Percentiles rank a stretch among this genome's conserved stretches.
Conservation (phyloP, 148 eudicot species). For the Diospyros lotus region DNA sequence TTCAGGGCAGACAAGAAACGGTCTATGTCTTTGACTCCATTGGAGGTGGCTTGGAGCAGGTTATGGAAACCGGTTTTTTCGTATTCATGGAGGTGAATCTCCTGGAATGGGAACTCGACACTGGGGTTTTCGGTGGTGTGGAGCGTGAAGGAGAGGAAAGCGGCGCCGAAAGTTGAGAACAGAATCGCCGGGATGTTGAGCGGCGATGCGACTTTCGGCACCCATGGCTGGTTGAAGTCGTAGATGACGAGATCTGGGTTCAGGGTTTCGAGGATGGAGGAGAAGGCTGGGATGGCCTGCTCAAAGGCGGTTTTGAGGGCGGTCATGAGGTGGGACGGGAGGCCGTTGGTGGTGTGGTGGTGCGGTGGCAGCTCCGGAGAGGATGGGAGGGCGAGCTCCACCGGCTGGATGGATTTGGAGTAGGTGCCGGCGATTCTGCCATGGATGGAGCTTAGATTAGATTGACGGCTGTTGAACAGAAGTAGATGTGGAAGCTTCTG, state of each 20-base stretch:
- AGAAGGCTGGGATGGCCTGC: slow-evolving; percentile 13
- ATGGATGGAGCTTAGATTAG: too few relatives aligned
- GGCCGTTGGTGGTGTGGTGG: not conserved
- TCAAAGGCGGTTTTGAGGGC: slow-evolving; percentile 21
- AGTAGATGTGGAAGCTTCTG: too few relatives aligned
- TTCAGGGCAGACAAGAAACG: not conserved
- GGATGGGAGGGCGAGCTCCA: too few relatives aligned
- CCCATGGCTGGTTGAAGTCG: slow-evolving; percentile 27
- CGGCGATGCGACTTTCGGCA: slow-evolving; percentile 11
- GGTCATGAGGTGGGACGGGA: slow-evolving; percentile 27
- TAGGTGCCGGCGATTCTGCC: too few relatives aligned
- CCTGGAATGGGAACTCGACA: slow-evolving; percentile 20
- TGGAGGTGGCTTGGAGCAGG: not conserved
- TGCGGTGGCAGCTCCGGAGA: too few relatives aligned
- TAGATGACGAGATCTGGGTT: slow-evolving; percentile 26
- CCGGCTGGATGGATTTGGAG: too few relatives aligned
- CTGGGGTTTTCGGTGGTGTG: not conserved
- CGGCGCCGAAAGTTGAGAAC: slow-evolving; percentile 14
- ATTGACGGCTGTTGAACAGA: too few relatives aligned
- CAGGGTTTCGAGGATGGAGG: slow-evolving; percentile 6
- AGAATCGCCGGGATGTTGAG: slow-evolving; percentile 12
- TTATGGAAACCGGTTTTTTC: not conserved
- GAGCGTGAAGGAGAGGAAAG: slow-evolving; percentile 1
- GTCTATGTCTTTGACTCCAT: not conserved
- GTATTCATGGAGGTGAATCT: slow-evolving; percentile 2